Evolutionary conservation across 208 protist genomes (phyloP).

Genomic region (Tetramitus jugosus): DNA sequence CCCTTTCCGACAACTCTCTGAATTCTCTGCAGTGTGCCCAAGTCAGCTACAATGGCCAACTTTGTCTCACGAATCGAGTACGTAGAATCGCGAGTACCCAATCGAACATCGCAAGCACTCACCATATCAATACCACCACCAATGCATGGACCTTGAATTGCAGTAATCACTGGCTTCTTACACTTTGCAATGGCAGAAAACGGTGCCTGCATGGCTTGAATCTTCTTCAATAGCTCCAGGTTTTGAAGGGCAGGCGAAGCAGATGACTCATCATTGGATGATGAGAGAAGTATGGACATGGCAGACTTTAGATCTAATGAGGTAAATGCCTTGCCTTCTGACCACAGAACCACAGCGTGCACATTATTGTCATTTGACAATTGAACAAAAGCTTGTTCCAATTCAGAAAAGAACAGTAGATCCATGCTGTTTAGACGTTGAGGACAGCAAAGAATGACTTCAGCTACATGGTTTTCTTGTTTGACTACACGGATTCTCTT

Average conservation of each 20-base stretch:
- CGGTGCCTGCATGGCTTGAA: conserved; percentile 29
- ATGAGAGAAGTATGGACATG: not conserved
- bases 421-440: not conserved
- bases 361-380: not conserved
- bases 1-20: conserved; percentile 56
- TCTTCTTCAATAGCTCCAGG: not conserved
- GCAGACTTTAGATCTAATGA: not conserved
- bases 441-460: not conserved
- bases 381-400: not conserved
- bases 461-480: not conserved
- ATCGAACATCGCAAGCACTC: conserved; percentile 56
- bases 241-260: not conserved
- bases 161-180: conserved; percentile 39
- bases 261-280: not conserved
- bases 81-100: conserved; percentile 44
- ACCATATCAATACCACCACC: conserved; percentile 58
- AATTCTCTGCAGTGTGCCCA: conserved; percentile 56
- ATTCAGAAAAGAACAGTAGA: not conserved
- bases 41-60: conserved; percentile 59
- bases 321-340: not conserved
- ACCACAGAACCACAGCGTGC: not conserved
- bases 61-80: conserved; percentile 57
- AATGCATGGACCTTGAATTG: conserved; percentile 45
- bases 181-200: conserved; percentile 37
- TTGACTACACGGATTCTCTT: too few relatives aligned